Evolutionary conservation across 192 early-diverging fungal species (phyloP).

Genomic region (Diversispora epigaea): DNA sequence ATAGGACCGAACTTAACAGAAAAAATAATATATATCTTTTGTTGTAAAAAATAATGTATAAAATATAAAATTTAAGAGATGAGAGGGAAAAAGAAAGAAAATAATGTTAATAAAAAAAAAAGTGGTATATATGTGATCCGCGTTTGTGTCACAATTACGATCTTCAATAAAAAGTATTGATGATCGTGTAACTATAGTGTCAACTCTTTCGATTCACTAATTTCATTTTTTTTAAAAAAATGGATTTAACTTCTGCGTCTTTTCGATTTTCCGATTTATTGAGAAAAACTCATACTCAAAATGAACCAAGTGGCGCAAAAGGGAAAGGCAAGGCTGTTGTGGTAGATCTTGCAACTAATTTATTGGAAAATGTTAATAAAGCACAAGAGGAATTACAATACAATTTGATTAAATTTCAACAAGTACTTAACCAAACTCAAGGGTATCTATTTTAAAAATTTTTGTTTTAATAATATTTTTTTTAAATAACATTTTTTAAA

Average conservation of each 20-base stretch:
- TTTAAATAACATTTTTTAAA: neutral
- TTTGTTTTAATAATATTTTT: neutral
- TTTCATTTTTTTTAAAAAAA: neutral
- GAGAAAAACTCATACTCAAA: neutral
- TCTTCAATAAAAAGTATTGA: too few species aligned
- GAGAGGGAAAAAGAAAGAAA: too few species aligned
- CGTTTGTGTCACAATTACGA: too few species aligned
- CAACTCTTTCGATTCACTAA: too few species aligned
- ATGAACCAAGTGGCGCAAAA: neutral
- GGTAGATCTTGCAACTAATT: slow-evolving; percentile 1
- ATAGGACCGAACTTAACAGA: too few species aligned
- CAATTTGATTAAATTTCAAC: slow-evolving; percentile 9
- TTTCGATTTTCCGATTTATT: slow-evolving; percentile 25
- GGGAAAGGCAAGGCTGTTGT: slow-evolving; percentile 26
- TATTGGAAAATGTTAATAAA: slow-evolving; percentile 9
- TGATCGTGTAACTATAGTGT: too few species aligned
- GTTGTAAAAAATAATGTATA: too few species aligned
- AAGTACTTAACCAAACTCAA: slow-evolving; percentile 20
- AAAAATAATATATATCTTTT: too few species aligned
- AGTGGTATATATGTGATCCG: too few species aligned
- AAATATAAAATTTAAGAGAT: too few species aligned
- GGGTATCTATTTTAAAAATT: neutral
- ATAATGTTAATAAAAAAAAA: too few species aligned
- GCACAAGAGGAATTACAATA: slow-evolving; percentile 6
- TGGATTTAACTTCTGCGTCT: neutral